Conservation (phyloP, 495 filamentous ascomycete species). For the Usnea hakonensis region DNA sequence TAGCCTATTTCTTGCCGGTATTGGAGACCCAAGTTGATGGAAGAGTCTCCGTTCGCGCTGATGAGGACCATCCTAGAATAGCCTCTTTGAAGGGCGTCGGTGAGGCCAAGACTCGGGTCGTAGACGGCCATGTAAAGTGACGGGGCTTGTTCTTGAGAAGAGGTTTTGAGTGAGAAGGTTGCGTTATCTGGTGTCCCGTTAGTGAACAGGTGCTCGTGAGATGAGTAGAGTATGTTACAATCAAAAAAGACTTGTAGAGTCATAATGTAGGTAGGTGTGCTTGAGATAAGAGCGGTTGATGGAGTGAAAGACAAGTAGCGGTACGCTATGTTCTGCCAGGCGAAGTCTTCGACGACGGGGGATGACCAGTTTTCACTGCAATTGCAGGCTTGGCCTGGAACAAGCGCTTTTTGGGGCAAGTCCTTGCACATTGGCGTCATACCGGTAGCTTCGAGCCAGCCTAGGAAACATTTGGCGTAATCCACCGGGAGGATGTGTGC, state of each 20-base stretch:
- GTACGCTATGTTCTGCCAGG: conserved; percentile 12
- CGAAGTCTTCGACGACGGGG: conserved; percentile 5
- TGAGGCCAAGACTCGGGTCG: neutral
- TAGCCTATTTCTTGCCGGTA: neutral
- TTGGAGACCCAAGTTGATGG: conserved; percentile 4
- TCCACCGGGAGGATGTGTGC: neutral
- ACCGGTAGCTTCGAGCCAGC: neutral
- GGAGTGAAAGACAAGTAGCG: conserved; percentile 10
- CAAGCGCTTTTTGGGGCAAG: neutral
- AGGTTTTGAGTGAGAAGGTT: neutral
- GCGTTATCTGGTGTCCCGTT: neutral
- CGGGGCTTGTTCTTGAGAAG: neutral
- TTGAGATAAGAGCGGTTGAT: neutral
- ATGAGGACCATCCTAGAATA: conserved; percentile 9
- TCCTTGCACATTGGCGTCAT: neutral
- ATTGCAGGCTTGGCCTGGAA: conserved; percentile 6
- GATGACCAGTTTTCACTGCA: conserved; percentile 4
- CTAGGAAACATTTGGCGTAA: neutral
- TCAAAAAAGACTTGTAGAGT: neutral
- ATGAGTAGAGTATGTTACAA: neutral
- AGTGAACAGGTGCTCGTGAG: neutral
- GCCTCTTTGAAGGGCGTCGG: neutral
- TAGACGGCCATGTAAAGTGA: neutral
- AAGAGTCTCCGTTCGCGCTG: conserved; percentile 5
- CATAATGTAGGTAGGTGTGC: neutral